A percentile compares a stretch with the other conserved stretches of the same genome.
phyloP scores from a whole-genome alignment of 106 monocot genomes.

The Vanilla planifolia region DNA sequence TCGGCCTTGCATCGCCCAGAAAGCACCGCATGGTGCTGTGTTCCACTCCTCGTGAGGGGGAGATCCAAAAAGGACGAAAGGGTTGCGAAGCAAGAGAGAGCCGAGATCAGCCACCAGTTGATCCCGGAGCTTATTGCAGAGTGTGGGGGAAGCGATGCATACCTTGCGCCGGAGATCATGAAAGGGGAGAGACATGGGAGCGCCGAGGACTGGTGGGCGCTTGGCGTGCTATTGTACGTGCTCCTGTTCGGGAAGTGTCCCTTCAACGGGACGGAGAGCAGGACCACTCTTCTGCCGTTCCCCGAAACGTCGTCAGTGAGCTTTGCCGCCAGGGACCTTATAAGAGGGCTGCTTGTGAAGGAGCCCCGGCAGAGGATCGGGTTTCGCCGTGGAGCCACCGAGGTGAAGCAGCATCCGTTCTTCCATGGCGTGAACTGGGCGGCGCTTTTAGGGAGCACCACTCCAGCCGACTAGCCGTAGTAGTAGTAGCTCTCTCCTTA shows the following conservation, averaged over 20 bases:
- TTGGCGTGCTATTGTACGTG: slow-evolving; percentile 43
- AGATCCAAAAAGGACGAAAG: no score
- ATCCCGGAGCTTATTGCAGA: no score
- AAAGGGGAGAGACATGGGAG: slow-evolving; percentile 51
- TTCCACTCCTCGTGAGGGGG: no score
- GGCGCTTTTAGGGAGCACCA: no score
- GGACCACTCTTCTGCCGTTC: slow-evolving; percentile 39
- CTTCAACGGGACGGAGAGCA: slow-evolving; percentile 39
- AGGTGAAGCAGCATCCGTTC: slow-evolving; percentile 48
- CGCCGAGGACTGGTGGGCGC: slow-evolving; percentile 51
- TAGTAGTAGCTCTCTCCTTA: no score
- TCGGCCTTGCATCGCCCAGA: no score
- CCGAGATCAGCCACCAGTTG: no score
- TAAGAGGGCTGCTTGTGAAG: slow-evolving; percentile 42
- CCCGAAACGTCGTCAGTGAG: slow-evolving; percentile 35
- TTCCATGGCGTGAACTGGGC: slow-evolving; percentile 52
- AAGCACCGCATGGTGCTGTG: no score
- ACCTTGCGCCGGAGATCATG: slow-evolving; percentile 49
- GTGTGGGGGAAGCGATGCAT: no score
- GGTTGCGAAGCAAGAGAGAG: no score
- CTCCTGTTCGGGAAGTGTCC: slow-evolving; percentile 47
- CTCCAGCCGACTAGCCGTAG: no score
- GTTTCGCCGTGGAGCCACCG: slow-evolving; percentile 34
- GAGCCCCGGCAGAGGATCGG: slow-evolving; percentile 43
- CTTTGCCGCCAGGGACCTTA: slow-evolving; percentile 35